A percentile compares a stretch with the other conserved stretches of the same genome.
Evolutionary conservation across 495 filamentous ascomycete genomes (phyloP).

Genomic region (Tuber melanosporum): DNA sequence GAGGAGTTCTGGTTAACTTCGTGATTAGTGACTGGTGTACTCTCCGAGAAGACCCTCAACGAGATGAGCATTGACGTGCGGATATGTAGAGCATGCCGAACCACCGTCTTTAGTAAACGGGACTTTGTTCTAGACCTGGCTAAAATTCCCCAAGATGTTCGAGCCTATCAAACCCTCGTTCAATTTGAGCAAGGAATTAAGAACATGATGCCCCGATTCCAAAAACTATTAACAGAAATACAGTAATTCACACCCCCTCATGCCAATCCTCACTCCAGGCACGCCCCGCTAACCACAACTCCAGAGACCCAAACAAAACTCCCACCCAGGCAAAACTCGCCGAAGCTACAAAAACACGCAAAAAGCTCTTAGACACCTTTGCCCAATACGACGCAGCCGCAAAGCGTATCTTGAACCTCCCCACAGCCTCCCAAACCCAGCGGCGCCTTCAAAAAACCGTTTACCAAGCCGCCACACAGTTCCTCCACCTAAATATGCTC

Average conservation of each 20-base stretch:
- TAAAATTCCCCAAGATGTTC: slow-evolving; percentile 65
- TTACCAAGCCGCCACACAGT: slow-evolving; percentile 72
- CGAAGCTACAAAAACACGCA: slow-evolving; percentile 85
- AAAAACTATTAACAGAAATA: slow-evolving; percentile 63
- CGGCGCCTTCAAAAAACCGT: slow-evolving; percentile 73
- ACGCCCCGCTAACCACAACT: slow-evolving; percentile 40
- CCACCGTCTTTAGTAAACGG: slow-evolving; percentile 72
- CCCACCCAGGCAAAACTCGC: slow-evolving; percentile 68
- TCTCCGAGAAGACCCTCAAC: slow-evolving; percentile 57
- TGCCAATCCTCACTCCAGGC: slow-evolving; percentile 13
- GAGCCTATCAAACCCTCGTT: slow-evolving; percentile 76
- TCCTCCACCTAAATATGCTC: slow-evolving; percentile 87
- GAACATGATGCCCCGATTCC: slow-evolving; percentile 77
- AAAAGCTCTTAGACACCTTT: slow-evolving; percentile 84
- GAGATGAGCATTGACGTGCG: slow-evolving; percentile 70
- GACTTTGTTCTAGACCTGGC: slow-evolving; percentile 66
- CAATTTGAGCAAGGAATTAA: slow-evolving; percentile 89
- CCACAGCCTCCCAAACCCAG: slow-evolving; percentile 65
- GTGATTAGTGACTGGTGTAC: slow-evolving; percentile 41
- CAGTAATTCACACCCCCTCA: slow-evolving; percentile 48
- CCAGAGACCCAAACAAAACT: slow-evolving; percentile 61
- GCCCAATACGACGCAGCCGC: slow-evolving; percentile 82
- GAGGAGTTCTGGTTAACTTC: not conserved
- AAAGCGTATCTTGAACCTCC: slow-evolving; percentile 71
- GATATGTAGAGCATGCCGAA: slow-evolving; percentile 85